Conservation (phyloP, 176 grass and related monocot species). For the Avena sativa region DNA sequence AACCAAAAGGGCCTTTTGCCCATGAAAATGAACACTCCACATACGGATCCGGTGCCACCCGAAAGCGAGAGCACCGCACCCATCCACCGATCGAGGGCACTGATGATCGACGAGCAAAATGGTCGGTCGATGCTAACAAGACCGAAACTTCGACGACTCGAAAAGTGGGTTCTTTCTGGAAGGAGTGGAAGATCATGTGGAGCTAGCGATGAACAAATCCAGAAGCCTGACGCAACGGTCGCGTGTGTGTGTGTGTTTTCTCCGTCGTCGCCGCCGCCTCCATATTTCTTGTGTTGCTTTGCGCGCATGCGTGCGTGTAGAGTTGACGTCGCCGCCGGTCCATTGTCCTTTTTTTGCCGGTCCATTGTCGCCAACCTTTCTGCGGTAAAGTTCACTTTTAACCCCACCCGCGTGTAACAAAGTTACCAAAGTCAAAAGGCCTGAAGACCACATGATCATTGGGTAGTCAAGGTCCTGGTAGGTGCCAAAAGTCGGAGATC, state of each 20-base stretch:
- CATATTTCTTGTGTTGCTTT: background rate
- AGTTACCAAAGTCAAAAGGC: conserved; percentile 25
- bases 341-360: no score
- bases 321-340: conserved; percentile 32
- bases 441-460: background rate
- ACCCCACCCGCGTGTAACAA: background rate
- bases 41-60: background rate
- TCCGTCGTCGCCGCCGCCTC: no score
- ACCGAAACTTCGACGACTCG: no score
- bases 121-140: no score
- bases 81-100: no score
- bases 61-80: no score
- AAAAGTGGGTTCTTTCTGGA: no score
- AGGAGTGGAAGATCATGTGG: no score
- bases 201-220: no score
- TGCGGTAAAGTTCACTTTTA: background rate
- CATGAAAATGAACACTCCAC: conserved; percentile 33
- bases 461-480: background rate
- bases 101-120: no score
- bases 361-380: background rate
- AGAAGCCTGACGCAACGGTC: no score
- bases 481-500: conserved; percentile 1
- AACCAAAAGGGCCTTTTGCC: conserved; percentile 13
- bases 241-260: no score
- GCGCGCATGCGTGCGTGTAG: background rate